Base-by-base conservation (phyloP, 805 yeast species). In the Myxozyma monticola region DNA sequence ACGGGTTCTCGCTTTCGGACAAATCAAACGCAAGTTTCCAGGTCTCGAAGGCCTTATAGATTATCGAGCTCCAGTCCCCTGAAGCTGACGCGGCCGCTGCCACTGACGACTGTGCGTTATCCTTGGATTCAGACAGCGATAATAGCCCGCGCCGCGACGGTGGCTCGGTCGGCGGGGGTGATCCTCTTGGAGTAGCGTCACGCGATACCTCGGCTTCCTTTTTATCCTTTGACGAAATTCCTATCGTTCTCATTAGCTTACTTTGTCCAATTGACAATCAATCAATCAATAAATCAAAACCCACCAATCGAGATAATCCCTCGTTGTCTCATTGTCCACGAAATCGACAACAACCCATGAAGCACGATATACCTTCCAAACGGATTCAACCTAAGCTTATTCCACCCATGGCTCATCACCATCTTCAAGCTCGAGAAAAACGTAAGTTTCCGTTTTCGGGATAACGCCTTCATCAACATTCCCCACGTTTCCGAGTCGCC, bases 331-430 rank as follows among this genome's bases (percentile, higher is more conserved):
- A 68, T 57, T 38, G 68, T 71, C 61, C 68, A 62, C n/a, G 66
- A 60, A 3, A 70, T 56, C 29, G 64, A 60, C 37, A 69, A 53
- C 17, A 69, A 50, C 0, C 75, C 75, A 54, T 71, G 72, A 14
- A 71, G 57, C 22, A 72, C 60, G 12, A 72, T 64, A 14, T 56
- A 63, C 36, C 75, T 52, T 1, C 73, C 65, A 52, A 65, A 71
- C 45, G 66, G 71, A 39, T 42, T 41, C 20, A 51, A 24, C 18
- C 52, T 26, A 21, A 51, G 26, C 30, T 47, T 20, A 20, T 51
- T 51, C 56, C 56, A 51, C 9, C 56, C 56, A 33, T 51, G 52
- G 20, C 53, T 48, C 56, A 51, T 51, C 4, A 51, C 50, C 31
- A 51, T n/a, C 39, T 51, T 51, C 43, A 51, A 33, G 21, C 52